phyloP scores from a whole-genome alignment of 78 protist species.

The Dictyostelium citrinum region DNA sequence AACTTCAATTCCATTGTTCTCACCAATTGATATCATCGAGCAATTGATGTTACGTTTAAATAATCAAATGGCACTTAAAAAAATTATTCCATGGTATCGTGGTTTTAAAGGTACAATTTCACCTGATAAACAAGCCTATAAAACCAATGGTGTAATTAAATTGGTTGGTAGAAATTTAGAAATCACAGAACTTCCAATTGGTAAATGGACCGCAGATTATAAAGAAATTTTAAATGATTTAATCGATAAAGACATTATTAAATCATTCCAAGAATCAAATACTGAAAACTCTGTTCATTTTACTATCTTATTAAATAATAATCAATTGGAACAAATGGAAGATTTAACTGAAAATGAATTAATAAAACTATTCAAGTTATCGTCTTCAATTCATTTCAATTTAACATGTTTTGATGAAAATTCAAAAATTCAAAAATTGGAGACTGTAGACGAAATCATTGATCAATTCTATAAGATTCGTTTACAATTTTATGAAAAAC shows the following conservation, averaged over 20 bases:
- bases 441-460: neutral
- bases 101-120: conserved; percentile 44
- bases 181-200: conserved; percentile 87
- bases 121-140: neutral
- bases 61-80: conserved; percentile 1
- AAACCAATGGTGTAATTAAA: conserved; percentile 22
- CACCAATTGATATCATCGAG: conserved; percentile 52
- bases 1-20: conserved; percentile 13
- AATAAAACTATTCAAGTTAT: conserved; percentile 15
- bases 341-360: conserved; percentile 30
- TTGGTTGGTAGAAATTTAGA: conserved; percentile 33
- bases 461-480: conserved; percentile 41
- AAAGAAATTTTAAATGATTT: conserved; percentile 82
- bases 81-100: conserved; percentile 31
- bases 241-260: conserved; percentile 1
- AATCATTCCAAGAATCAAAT: neutral
- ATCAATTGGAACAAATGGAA: neutral
- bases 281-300: conserved; percentile 3
- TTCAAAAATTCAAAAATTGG: conserved; percentile 1
- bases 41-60: neutral
- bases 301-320: neutral
- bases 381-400: neutral
- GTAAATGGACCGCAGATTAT: conserved; percentile 86
- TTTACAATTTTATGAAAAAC: conserved; percentile 33
- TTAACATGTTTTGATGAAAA: conserved; percentile 63